These are phyloP conservation scores for Eucalyptus lansdowneana DNA, from an alignment of 345 rosid species.

Conservation along the genomic window DNA sequence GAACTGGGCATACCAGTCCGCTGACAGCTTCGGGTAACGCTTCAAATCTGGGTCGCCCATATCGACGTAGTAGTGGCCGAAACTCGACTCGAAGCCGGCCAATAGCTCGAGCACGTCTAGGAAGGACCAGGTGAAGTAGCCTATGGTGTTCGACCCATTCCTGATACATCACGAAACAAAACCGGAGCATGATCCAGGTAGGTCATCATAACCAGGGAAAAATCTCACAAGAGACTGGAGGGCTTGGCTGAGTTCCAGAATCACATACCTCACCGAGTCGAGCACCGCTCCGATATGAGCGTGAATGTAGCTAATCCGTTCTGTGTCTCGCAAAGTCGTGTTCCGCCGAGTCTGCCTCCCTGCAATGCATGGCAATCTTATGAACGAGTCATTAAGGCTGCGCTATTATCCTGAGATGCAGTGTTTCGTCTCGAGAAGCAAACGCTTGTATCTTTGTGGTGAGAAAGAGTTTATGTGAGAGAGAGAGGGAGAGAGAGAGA, in stretches of 20 bases:
- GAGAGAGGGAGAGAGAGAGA: background rate
- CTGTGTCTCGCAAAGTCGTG: background rate
- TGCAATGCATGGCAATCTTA: background rate
- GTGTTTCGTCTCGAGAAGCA: background rate
- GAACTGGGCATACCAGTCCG: background rate
- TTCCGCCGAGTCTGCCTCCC: background rate
- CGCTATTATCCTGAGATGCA: background rate
- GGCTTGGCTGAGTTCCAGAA: background rate
- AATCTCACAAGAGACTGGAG: background rate
- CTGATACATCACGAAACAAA: background rate
- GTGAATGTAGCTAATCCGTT: background rate
- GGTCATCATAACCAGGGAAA: background rate
- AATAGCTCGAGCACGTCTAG: background rate
- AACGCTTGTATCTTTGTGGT: background rate
- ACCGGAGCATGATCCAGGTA: background rate
- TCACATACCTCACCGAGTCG: background rate
- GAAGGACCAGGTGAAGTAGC: conserved; percentile 9
- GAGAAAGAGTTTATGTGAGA: background rate
- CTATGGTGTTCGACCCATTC: conserved; percentile 3
- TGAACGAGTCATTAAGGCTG: background rate
- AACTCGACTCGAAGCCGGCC: background rate
- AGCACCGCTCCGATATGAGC: conserved; percentile 3
- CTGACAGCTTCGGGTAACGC: conserved; percentile 2
- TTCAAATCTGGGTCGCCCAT: background rate
- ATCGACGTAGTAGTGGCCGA: conserved; percentile 2